Conservation (phyloP, 2,329 filamentous ascomycete species). For the Fonsecaea multimorphosa region DNA sequence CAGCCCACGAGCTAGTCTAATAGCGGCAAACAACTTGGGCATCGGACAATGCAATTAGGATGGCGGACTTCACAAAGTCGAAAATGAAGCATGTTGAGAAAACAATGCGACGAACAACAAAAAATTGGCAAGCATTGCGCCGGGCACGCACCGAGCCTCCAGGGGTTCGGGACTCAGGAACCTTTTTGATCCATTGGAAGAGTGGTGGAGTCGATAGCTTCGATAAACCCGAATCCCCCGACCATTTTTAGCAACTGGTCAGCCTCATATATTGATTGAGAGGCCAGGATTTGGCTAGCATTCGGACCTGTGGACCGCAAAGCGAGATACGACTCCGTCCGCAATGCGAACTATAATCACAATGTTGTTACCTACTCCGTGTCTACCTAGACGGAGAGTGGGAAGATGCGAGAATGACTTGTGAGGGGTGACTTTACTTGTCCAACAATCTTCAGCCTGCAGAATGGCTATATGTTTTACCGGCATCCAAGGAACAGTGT, state of each 20-base stretch:
- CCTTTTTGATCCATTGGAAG: neutral
- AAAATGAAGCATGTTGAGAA: neutral
- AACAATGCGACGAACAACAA: neutral
- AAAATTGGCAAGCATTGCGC: neutral
- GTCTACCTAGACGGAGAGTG: too few species aligned
- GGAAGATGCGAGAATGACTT: too few species aligned
- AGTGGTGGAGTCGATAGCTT: conserved; percentile 1
- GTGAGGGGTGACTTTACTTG: too few species aligned
- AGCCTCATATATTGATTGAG: conserved; percentile 10
- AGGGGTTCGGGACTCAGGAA: neutral
- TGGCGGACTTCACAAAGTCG: neutral
- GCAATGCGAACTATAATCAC: neutral
- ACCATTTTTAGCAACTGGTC: conserved; percentile 19
- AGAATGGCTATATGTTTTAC: conserved; percentile 15
- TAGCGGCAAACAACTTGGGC: neutral
- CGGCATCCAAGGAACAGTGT: neutral
- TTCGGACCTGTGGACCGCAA: neutral
- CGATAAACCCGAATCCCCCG: conserved; percentile 14
- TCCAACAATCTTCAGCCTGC: neutral
- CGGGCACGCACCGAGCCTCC: neutral
- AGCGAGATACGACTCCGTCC: conserved; percentile 19
- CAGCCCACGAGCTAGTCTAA: neutral
- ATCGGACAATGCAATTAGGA: neutral
- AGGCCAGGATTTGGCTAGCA: neutral
- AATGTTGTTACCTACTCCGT: neutral